Evolutionary conservation across 2,329 filamentous ascomycete species (phyloP), one percentile per base, ranked within the genome.

Genomic region (Cordyceps tenuipes): DNA sequence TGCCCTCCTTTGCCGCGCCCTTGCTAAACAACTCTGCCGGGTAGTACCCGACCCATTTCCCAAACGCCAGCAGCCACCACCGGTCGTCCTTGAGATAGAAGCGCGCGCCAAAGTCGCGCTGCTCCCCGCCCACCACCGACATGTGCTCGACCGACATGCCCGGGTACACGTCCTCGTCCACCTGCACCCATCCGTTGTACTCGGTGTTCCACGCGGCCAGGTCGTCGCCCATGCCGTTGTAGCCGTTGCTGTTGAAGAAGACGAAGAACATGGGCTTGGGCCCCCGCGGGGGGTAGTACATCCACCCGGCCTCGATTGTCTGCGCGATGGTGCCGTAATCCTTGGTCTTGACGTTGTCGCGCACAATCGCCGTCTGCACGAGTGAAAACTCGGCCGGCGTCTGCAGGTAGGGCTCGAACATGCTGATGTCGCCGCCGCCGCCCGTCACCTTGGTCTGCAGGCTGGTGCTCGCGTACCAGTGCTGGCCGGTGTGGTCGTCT

Each of bases 221-320:
- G 44, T 61, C 36, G 46, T 67, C 65, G 41, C 61, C 62, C 10
- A 61, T 31, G 4, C 43, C 29, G 15, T 31, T 19, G 57, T 66
- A 63, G 43, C 62, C 63, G 48, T 63, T 64, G 59, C 59, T 64
- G n/a, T 62, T 67, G 56, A 54, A 67, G 56, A 61, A 67, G 39
- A 60, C 31, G 55, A 67, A 67, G 9, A 67, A 62, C 48, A 63
- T 62, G 17, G 63, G 62, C 4, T 50, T 19, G n/a, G 34, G 8
- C 1, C 48, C 59, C 36, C 64, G 62, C 21, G 57, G 46, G 0
- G 65, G 65, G 43, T 60, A 64, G 59, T 62, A 62, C 62, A 65
- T 67, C 63, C 63, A 65, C 2, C 65, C 65, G 48, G 62, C 59
- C 59, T 67, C 65, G 15, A 66, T 43, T 13, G 65, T 64, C 55